Percentiles rank a stretch among this genome's conserved stretches.
phyloP scores from a whole-genome alignment of 1,284 basidiomycete species.

The Tilletia walkeri region DNA sequence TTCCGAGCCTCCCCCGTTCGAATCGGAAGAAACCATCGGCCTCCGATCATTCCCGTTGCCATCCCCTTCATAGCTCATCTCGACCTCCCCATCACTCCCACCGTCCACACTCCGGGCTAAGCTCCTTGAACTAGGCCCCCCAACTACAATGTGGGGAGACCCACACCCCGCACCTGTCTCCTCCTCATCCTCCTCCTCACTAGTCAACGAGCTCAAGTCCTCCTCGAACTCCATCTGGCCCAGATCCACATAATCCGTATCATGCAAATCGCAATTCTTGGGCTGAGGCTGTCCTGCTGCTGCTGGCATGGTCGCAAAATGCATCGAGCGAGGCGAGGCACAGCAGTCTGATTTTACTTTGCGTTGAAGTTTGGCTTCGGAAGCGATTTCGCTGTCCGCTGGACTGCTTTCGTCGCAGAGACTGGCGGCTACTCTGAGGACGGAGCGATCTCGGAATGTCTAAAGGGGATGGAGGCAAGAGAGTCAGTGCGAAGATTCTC shows the following conservation, averaged over 20 bases:
- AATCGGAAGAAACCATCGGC: too few species aligned
- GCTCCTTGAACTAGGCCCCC: neutral
- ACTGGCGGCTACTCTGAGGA: constrained; percentile 46
- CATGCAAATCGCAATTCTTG: constrained; percentile 37
- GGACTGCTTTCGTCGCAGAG: constrained; percentile 45
- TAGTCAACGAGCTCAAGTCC: constrained; percentile 5
- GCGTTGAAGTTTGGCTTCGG: constrained; percentile 50
- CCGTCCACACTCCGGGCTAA: neutral
- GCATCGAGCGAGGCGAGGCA: neutral
- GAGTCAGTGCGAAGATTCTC: neutral
- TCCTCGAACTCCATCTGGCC: constrained; percentile 5
- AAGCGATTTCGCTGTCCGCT: constrained; percentile 46
- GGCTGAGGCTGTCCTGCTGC: constrained; percentile 20
- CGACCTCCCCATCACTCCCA: constrained; percentile 17
- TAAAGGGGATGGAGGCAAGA: neutral
- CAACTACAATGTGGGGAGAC: neutral
- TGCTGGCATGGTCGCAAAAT: neutral
- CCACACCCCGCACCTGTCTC: neutral
- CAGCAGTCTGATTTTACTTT: constrained; percentile 18
- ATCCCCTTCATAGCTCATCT: constrained; percentile 6
- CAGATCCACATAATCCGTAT: constrained; percentile 25
- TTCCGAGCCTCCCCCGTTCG: too few species aligned
- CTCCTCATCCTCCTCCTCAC: constrained; percentile 11
- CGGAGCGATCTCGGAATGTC: constrained; percentile 27
- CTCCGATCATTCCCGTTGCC: too few species aligned